Evolutionary conservation across 805 yeast species (phyloP).

Genomic region (Pichia eremophila): DNA sequence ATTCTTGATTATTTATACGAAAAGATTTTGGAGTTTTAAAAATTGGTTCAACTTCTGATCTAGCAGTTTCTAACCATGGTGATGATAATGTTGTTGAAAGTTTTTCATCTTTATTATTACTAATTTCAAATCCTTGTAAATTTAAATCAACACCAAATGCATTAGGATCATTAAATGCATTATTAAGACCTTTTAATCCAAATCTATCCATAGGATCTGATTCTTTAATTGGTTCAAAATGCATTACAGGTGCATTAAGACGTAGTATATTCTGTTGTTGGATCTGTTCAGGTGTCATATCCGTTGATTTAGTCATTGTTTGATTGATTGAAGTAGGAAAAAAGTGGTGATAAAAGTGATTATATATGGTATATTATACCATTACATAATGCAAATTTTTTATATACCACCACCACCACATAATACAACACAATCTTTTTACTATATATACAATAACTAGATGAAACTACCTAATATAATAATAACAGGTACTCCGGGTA

Average conservation of each 20-base stretch:
- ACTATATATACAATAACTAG: too few relatives aligned
- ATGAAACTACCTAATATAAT: conserved; percentile 57
- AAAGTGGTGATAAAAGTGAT: too few relatives aligned
- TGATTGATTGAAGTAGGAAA: background rate
- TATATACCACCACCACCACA: too few relatives aligned
- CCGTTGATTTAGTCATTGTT: conserved; percentile 5
- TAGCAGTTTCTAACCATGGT: conserved; percentile 91
- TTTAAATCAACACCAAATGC: conserved; percentile 67
- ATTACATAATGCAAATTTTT: too few relatives aligned
- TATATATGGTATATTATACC: too few relatives aligned
- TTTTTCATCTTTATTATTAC: conserved; percentile 30
- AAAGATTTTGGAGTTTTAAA: conserved; percentile 56
- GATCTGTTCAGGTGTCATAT: conserved; percentile 11
- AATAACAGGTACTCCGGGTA: conserved; percentile 92
- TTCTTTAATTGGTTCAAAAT: too few relatives aligned
- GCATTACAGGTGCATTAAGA: conserved; percentile 22
- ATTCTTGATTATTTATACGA: conserved; percentile 20
- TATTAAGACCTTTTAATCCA: conserved; percentile 58
- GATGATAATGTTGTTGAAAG: conserved; percentile 66
- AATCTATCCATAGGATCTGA: conserved; percentile 37
- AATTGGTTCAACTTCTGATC: conserved; percentile 83
- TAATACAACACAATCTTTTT: too few relatives aligned
- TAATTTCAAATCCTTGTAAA: conserved; percentile 55
- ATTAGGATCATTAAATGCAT: conserved; percentile 54
- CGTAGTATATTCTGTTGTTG: conserved; percentile 12